Evolutionary conservation across 208 protist species (phyloP).

Genomic region (Trichomonas vaginalis): DNA sequence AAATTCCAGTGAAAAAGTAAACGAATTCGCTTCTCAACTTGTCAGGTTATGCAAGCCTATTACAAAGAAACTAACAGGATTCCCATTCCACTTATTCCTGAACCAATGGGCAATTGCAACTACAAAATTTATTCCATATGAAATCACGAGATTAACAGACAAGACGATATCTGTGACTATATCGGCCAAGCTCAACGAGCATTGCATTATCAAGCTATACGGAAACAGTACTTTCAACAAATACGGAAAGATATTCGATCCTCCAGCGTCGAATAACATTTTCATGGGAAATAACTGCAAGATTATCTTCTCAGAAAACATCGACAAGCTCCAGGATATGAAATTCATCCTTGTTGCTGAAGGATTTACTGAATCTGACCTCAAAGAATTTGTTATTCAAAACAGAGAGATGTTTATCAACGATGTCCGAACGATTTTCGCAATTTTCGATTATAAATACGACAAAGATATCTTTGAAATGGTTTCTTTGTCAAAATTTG

Average conservation of each 20-base stretch:
- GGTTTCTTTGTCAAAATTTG: not conserved
- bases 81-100: not conserved
- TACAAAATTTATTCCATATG: not conserved
- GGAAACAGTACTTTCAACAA: not conserved
- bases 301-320: not conserved
- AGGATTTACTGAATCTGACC: not conserved
- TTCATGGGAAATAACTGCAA: not conserved
- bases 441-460: not conserved
- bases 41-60: not conserved
- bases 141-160: not conserved
- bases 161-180: not conserved
- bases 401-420: not conserved
- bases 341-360: not conserved
- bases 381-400: not conserved
- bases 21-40: not conserved
- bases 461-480: not conserved
- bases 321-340: not conserved
- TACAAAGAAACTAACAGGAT: not conserved
- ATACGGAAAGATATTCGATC: not conserved
- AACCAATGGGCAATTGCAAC: not conserved
- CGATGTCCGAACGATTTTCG: not conserved
- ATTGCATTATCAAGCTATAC: not conserved
- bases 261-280: not conserved
- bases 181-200: not conserved
- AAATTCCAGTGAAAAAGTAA: not conserved